Evolutionary conservation across 106 monocot species (phyloP).

Genomic region (Platanthera zijinensis): DNA sequence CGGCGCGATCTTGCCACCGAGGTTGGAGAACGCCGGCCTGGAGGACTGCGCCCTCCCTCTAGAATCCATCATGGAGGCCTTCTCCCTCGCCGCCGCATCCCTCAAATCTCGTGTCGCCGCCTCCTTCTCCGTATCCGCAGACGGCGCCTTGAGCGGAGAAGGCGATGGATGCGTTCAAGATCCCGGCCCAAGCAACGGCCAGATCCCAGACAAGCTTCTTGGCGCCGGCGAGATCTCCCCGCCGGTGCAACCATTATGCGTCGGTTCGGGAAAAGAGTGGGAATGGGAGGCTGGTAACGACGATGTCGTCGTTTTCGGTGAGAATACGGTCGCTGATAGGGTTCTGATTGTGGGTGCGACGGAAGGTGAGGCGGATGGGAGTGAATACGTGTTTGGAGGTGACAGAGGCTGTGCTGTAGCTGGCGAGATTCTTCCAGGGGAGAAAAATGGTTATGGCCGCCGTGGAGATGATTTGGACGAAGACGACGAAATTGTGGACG

Average conservation of each 20-base stretch:
- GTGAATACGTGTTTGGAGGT: constrained; percentile 9
- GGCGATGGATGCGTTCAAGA: constrained; percentile 27
- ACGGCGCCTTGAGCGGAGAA: constrained; percentile 6
- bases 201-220: constrained; percentile 17
- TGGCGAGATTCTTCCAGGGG: neutral
- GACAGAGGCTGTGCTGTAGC: neutral
- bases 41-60: constrained; percentile 85
- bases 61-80: constrained; percentile 77
- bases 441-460: neutral
- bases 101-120: constrained; percentile 18
- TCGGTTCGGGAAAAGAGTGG: neutral
- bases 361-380: neutral
- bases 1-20: constrained; percentile 37
- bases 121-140: constrained; percentile 1
- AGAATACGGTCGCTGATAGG: neutral
- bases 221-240: neutral
- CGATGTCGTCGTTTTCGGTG: constrained; percentile 10
- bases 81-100: constrained; percentile 60
- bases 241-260: neutral
- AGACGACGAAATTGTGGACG: neutral
- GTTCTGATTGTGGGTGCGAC: constrained; percentile 14
- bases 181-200: constrained; percentile 26
- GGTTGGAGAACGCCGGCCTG: constrained; percentile 82
- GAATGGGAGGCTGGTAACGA: neutral
- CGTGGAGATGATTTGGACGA: neutral